phyloP scores from a whole-genome alignment of 371 early-diverging fungal genomes.

The Gilbertella persicaria region DNA sequence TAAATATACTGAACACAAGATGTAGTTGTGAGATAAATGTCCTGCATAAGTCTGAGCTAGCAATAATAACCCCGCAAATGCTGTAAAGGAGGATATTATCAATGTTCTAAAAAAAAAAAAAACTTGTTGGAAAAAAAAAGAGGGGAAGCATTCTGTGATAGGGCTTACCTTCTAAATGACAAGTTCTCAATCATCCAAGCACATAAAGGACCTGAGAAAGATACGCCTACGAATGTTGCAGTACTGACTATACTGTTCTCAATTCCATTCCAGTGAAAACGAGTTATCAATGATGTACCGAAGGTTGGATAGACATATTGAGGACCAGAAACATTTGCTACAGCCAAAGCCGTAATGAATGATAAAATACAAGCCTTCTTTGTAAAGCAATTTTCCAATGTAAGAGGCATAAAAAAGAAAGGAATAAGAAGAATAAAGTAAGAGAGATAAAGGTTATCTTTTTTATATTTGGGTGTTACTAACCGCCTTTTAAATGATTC shows the following conservation, averaged over 20 bases:
- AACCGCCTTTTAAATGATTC: too few relatives aligned
- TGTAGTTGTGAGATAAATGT: slow-evolving; percentile 27
- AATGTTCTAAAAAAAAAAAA: slow-evolving; percentile 12
- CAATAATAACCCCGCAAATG: slow-evolving; percentile 31
- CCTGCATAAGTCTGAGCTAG: slow-evolving; percentile 47
- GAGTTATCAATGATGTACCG: slow-evolving; percentile 38
- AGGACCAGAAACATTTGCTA: slow-evolving; percentile 48
- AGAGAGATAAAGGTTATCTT: neutral
- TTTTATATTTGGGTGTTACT: too few relatives aligned
- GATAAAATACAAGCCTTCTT: slow-evolving; percentile 9
- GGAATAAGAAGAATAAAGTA: neutral
- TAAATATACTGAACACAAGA: slow-evolving; percentile 42
- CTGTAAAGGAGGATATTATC: slow-evolving; percentile 10
- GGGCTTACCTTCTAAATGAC: slow-evolving; percentile 29
- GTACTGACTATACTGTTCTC: slow-evolving; percentile 54
- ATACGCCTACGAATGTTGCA: slow-evolving; percentile 47
- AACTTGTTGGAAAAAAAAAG: neutral
- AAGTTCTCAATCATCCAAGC: slow-evolving; percentile 40
- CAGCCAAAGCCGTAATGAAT: slow-evolving; percentile 40
- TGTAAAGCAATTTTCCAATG: neutral
- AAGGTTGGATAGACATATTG: slow-evolving; percentile 51
- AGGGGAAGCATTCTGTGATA: neutral
- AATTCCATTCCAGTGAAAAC: slow-evolving; percentile 45
- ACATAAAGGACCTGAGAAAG: slow-evolving; percentile 51
- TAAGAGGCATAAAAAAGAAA: neutral